phyloP scores from a whole-genome alignment of 2,329 filamentous ascomycete genomes.

The Colletotrichum acutatum region DNA sequence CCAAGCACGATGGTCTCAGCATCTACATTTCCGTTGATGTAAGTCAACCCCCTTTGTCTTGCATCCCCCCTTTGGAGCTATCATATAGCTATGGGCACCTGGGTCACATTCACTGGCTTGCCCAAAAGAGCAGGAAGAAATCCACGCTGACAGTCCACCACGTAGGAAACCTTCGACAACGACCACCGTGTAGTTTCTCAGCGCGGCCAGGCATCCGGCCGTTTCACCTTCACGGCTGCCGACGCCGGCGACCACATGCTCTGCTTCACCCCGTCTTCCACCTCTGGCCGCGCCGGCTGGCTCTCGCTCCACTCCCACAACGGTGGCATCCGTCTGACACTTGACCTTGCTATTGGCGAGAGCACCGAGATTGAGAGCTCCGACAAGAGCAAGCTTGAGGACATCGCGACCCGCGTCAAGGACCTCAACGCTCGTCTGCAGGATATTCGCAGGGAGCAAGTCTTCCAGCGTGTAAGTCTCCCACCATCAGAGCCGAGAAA shows the following conservation, averaged over 20 bases:
- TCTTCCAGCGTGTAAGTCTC: slow-evolving; percentile 85
- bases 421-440: slow-evolving; percentile 88
- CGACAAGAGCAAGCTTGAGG: slow-evolving; percentile 92
- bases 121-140: background rate
- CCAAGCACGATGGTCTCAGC: slow-evolving; percentile 78
- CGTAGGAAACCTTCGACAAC: slow-evolving; percentile 95
- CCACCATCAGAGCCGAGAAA: background rate
- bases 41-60: slow-evolving; percentile 43
- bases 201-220: slow-evolving; percentile 78
- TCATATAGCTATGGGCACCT: background rate
- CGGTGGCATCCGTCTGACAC: slow-evolving; percentile 83
- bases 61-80: background rate
- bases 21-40: slow-evolving; percentile 93
- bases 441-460: slow-evolving; percentile 93
- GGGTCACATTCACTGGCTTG: background rate
- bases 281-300: slow-evolving; percentile 77
- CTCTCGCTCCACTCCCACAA: slow-evolving; percentile 71
- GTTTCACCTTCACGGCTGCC: slow-evolving; percentile 95
- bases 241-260: slow-evolving; percentile 96
- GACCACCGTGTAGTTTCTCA: slow-evolving; percentile 96
- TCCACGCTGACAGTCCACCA: slow-evolving; percentile 23
- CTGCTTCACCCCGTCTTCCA: slow-evolving; percentile 90
- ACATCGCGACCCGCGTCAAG: slow-evolving; percentile 87
- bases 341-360: slow-evolving; percentile 95
- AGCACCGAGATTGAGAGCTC: slow-evolving; percentile 92